A percentile compares a stretch with the other conserved stretches of the same genome.
These are phyloP conservation scores for Hysterium pulicare DNA, from an alignment of 2,329 filamentous ascomycete species.

Conservation along the genomic window DNA sequence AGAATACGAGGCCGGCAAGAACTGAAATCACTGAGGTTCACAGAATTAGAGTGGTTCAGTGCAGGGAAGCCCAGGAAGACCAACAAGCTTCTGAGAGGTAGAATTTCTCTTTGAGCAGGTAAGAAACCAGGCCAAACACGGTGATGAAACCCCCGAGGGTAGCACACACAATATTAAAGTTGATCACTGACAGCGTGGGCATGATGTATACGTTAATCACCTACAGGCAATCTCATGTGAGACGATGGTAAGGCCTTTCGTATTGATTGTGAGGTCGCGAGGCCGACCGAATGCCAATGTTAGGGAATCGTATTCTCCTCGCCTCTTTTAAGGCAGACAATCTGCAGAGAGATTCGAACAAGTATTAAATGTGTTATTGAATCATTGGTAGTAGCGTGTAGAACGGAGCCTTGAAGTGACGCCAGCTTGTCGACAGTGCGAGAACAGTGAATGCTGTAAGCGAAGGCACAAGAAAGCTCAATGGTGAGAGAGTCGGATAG, in stretches of 20 bases:
- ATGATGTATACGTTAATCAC: no score
- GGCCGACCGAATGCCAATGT: conserved; percentile 12
- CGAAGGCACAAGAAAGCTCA: no score
- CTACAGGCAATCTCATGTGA: no score
- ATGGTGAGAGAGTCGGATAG: no score
- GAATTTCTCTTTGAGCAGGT: conserved; percentile 82
- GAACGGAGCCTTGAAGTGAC: not conserved
- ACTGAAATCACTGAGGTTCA: conserved; percentile 70
- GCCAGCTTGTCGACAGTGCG: no score
- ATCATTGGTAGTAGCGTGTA: conserved; percentile 17
- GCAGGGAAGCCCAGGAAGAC: conserved; percentile 34
- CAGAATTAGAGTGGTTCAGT: conserved; percentile 8
- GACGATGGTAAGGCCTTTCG: no score
- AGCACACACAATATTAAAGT: conserved; percentile 83
- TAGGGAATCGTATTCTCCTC: conserved; percentile 11
- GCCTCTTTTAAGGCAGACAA: conserved; percentile 4
- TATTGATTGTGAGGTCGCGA: conserved; percentile 2
- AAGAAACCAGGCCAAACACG: conserved; percentile 86
- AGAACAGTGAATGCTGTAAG: no score
- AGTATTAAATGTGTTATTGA: conserved; percentile 26
- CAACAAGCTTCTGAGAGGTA: conserved; percentile 86
- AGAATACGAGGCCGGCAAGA: conserved; percentile 73
- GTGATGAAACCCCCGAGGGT: conserved; percentile 84
- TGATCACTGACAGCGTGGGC: conserved; percentile 62
- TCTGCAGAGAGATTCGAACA: conserved; percentile 1